Conservation (phyloP, 345 rosid genomes). For the Aquilaria malaccensis region DNA sequence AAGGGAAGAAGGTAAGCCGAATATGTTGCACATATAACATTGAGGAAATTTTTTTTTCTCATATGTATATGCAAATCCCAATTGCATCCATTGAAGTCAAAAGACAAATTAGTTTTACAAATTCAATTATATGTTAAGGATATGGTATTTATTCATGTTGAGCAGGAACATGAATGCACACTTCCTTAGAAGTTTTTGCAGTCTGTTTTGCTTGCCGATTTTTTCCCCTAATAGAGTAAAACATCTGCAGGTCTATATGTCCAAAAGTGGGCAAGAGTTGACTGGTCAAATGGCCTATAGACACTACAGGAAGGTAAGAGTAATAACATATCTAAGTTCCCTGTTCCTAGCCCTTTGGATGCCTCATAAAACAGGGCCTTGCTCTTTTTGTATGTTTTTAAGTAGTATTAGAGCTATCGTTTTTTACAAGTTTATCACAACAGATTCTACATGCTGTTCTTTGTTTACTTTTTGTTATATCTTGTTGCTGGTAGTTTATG, state of each 20-base stretch:
- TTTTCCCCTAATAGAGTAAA: neutral
- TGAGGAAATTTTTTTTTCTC: neutral
- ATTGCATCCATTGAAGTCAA: no score
- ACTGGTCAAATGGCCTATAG: constrained; percentile 76
- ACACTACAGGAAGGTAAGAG: constrained; percentile 63
- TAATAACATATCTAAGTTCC: neutral
- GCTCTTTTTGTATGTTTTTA: no score
- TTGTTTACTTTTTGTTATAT: neutral
- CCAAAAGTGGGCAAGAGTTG: constrained; percentile 69
- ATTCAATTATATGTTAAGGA: no score
- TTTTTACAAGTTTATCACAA: neutral
- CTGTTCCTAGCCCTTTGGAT: neutral
- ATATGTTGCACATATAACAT: neutral
- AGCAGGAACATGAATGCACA: neutral
- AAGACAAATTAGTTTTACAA: no score
- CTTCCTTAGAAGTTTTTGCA: neutral
- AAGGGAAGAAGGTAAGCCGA: constrained; percentile 66
- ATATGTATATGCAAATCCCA: neutral
- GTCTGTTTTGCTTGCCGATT: neutral
- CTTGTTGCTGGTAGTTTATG: neutral
- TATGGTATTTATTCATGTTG: no score
- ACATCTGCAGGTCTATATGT: constrained; percentile 55
- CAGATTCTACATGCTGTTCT: neutral
- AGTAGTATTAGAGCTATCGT: no score
- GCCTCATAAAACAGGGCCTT: neutral